Percentiles rank a stretch among this genome's conserved stretches.
These are phyloP conservation scores for Aureobasidium melanogenum DNA, from an alignment of 2,329 filamentous ascomycete species.

Conservation along the genomic window DNA sequence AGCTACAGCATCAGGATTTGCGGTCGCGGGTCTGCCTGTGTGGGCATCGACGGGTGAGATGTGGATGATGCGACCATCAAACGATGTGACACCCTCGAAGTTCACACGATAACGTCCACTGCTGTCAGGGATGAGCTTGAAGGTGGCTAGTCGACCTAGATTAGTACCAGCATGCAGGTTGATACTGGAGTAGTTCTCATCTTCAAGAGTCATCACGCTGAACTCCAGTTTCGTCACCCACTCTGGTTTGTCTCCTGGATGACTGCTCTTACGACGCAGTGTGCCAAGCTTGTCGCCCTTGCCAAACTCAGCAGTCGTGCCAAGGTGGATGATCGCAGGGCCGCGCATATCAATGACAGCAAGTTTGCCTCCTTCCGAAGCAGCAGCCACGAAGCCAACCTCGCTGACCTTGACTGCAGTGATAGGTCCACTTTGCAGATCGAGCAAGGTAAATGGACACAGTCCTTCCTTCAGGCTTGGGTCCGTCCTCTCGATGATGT, in stretches of 20 bases:
- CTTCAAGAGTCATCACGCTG: conserved; percentile 83
- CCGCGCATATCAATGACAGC: conserved; percentile 82
- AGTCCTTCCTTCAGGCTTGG: conserved; percentile 67
- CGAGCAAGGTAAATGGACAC: conserved; percentile 69
- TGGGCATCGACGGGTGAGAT: conserved; percentile 74
- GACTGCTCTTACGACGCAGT: conserved; percentile 50
- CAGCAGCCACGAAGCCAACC: conserved; percentile 82
- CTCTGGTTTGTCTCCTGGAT: conserved; percentile 47
- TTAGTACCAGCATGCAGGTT: conserved; percentile 86
- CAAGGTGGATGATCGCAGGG: conserved; percentile 72
- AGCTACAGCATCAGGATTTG: conserved; percentile 67
- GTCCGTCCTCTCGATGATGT: conserved; percentile 66
- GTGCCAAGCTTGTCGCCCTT: conserved; percentile 70
- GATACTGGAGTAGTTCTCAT: conserved; percentile 92
- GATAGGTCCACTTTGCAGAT: conserved; percentile 74
- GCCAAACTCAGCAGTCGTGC: conserved; percentile 60
- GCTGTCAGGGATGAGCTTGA: conserved; percentile 73
- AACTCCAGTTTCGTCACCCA: conserved; percentile 82
- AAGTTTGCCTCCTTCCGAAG: conserved; percentile 73
- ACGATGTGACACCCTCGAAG: conserved; percentile 56
- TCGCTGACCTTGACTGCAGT: conserved; percentile 78
- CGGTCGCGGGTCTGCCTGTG: conserved; percentile 64
- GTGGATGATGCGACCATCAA: conserved; percentile 62
- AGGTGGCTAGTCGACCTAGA: conserved; percentile 72
- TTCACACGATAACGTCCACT: conserved; percentile 63